phyloP scores from a whole-genome alignment of 108 stramenopile species.

The Stephanodiscus triporus region DNA sequence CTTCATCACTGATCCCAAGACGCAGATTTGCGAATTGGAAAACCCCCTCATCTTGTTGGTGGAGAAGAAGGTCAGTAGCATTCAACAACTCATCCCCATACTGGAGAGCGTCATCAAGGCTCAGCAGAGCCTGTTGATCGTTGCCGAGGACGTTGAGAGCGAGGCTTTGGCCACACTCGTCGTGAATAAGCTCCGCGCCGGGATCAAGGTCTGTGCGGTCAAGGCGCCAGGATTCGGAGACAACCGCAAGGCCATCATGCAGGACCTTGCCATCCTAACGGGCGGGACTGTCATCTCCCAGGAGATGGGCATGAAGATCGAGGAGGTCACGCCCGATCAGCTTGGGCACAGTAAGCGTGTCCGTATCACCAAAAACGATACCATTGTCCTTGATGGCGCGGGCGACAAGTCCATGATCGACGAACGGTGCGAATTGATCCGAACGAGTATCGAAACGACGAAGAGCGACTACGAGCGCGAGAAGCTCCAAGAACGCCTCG shows the following conservation, averaged over 20 bases:
- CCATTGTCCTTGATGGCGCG: conserved; percentile 94
- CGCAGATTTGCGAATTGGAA: conserved; percentile 95
- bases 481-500: conserved; percentile 99
- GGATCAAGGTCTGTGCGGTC: conserved; percentile 99
- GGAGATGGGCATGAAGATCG: conserved; percentile 98
- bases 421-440: conserved; percentile 95
- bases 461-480: conserved; percentile 99
- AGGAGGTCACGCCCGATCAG: conserved; percentile 90
- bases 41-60: conserved; percentile 97
- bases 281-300: conserved; percentile 98
- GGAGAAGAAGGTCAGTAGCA: conserved; percentile 97
- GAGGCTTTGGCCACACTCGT: conserved; percentile 99
- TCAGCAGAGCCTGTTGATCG: conserved; percentile 93
- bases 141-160: conserved; percentile 99
- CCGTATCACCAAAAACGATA: conserved; percentile 97
- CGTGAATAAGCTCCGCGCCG: conserved; percentile 99
- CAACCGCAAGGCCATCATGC: conserved; percentile 99
- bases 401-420: conserved; percentile 90
- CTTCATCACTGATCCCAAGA: conserved; percentile 99
- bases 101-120: conserved; percentile 94
- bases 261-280: conserved; percentile 98
- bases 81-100: conserved; percentile 95
- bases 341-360: conserved; percentile 94
- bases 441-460: conserved; percentile 92
- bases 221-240: conserved; percentile 99